phyloP scores from a whole-genome alignment of 2,329 filamentous ascomycete genomes.

The Calonectria naviculata region DNA sequence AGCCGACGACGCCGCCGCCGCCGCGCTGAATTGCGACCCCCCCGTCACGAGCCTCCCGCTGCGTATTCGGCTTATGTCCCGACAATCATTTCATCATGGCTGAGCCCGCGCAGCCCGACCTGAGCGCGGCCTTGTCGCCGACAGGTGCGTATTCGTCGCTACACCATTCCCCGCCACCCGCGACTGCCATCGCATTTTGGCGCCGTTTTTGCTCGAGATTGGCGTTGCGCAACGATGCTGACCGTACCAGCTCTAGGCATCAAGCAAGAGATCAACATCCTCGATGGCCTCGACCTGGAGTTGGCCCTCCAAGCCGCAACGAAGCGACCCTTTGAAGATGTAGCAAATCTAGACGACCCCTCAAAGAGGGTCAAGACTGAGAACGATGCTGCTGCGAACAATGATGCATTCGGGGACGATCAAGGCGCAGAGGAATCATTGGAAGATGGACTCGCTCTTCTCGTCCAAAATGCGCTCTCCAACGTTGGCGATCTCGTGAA shows the following conservation, averaged over 20 bases:
- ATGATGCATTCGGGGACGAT: constrained; percentile 33
- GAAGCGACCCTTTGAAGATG: constrained; percentile 52
- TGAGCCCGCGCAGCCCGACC: constrained; percentile 52
- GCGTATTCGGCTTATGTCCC: constrained; percentile 35
- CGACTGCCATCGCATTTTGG: constrained; percentile 11
- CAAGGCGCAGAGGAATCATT: constrained; percentile 42
- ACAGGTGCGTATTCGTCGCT: constrained; percentile 45
- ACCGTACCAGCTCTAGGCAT: constrained; percentile 45
- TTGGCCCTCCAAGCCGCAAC: constrained; percentile 48
- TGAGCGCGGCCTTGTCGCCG: constrained; percentile 47
- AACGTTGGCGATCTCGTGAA: constrained; percentile 52
- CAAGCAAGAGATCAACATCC: constrained; percentile 51
- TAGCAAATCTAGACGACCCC: constrained; percentile 40
- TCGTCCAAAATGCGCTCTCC: constrained; percentile 54
- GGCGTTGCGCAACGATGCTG: constrained; percentile 32
- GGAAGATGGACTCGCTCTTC: constrained; percentile 50
- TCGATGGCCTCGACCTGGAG: constrained; percentile 49
- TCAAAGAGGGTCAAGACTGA: constrained; percentile 50
- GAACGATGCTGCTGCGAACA: constrained; percentile 28
- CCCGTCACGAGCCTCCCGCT: constrained; percentile 33
- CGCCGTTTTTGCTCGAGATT: constrained; percentile 19
- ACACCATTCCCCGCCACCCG: constrained; percentile 22
- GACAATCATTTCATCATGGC: constrained; percentile 52
- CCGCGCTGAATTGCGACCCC: constrained; percentile 33
- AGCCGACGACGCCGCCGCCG: constrained; percentile 31